These are phyloP conservation scores for Alternaria brassicicola DNA, from an alignment of 2,329 filamentous ascomycete genomes.

Conservation along the genomic window DNA sequence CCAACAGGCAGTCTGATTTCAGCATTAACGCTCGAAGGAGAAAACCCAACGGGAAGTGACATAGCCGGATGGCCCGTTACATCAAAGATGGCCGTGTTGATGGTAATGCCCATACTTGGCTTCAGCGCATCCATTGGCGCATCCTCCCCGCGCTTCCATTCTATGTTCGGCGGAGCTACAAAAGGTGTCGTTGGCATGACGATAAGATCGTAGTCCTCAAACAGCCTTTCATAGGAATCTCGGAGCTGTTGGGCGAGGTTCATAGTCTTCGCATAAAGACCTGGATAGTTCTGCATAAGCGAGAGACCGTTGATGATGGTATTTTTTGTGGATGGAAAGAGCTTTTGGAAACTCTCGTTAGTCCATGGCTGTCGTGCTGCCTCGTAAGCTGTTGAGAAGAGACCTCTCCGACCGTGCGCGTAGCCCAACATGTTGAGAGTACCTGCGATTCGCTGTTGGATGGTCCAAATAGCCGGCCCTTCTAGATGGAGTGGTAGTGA, in stretches of 20 bases:
- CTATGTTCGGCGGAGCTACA: slow-evolving; percentile 28
- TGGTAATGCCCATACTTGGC: slow-evolving; percentile 39
- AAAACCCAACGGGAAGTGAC: slow-evolving; percentile 36
- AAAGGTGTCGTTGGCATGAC: slow-evolving; percentile 50
- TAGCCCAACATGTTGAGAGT: slow-evolving; percentile 50
- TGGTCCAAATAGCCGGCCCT: slow-evolving; percentile 49
- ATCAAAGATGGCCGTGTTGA: slow-evolving; percentile 40
- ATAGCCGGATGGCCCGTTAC: slow-evolving; percentile 42
- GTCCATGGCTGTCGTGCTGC: slow-evolving; percentile 57
- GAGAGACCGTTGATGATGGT: slow-evolving; percentile 53
- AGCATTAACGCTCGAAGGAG: slow-evolving; percentile 26
- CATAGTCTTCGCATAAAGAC: slow-evolving; percentile 50
- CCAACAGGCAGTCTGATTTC: slow-evolving; percentile 44
- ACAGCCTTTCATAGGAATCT: slow-evolving; percentile 47
- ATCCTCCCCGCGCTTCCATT: slow-evolving; percentile 37
- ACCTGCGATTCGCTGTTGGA: slow-evolving; percentile 51
- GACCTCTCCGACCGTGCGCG: slow-evolving; percentile 28
- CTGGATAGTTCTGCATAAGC: slow-evolving; percentile 46
- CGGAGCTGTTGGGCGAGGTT: slow-evolving; percentile 50
- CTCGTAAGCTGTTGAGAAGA: slow-evolving; percentile 45
- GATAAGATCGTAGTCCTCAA: slow-evolving; percentile 49
- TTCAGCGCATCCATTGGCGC: slow-evolving; percentile 36
- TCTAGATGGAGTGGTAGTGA: slow-evolving; percentile 42
- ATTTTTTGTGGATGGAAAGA: slow-evolving; percentile 57
- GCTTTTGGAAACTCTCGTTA: slow-evolving; percentile 55